Base-by-base conservation (phyloP, 768 basidiomycete species). In the Tricholoma hemisulphureum region DNA sequence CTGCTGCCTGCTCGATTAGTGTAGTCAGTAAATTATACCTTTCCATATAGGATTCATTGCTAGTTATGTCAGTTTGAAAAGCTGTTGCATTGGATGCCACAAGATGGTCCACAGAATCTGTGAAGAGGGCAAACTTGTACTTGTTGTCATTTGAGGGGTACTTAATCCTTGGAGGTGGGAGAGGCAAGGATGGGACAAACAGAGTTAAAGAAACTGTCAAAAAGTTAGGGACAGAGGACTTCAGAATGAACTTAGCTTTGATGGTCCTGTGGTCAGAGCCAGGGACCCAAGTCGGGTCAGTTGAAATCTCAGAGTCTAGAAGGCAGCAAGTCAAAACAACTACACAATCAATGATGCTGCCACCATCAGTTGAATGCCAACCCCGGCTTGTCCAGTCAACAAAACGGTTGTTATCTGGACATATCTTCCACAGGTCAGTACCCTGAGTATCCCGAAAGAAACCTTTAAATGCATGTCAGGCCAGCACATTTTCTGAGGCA, bases 261-360 rank as follows among this genome's bases (percentile, higher is more conserved):
- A 56, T 16, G 13, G 29, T 26, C 11, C 52, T 43, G 20, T 58
- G 58, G 29, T 58, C 53, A 2, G 31, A 46, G 13, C 58, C 57
- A 20, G 58, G 52, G n/a, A 58, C 39, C 58, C 34, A 21, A 20
- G 28, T 48, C 46, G 28, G 54, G 32, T 5, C 43, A 55, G 6
- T 46, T 43, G 9, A 35, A 24, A 58, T 54, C n/a, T 58, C 32
- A 8, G 52, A 53, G 51, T 58, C 58, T 1, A 54, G 13, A 29
- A 55, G 43, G 9, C 31, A 13, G 29, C 7, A 9, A 3, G 6
- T 14, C 0, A 64, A 65, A 0, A 56, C 32, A 9, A 59, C 64
- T 0, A 65, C 46, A 4, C 58, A 48, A 46, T 67, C 64, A 18
- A 67, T 69, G 20, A 69, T 69, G 52, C 58, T 65, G 2, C 65